phyloP scores from a whole-genome alignment of 768 basidiomycete species.

The Pleurotus platypus region DNA sequence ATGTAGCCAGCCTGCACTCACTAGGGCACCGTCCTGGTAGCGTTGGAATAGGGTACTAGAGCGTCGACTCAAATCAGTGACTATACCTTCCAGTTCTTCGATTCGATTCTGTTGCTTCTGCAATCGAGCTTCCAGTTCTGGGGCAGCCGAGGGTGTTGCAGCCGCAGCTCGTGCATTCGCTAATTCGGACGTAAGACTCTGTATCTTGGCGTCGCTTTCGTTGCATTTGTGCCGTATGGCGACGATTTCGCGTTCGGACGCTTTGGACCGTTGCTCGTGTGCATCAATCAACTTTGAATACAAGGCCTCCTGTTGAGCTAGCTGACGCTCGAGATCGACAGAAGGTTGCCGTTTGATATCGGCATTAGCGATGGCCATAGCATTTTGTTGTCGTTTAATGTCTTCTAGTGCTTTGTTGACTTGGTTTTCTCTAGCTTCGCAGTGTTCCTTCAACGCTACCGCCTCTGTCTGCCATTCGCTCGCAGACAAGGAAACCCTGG shows the following conservation, averaged over 20 bases:
- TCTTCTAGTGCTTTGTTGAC: constrained; percentile 25
- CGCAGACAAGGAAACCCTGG: neutral
- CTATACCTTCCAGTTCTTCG: constrained; percentile 17
- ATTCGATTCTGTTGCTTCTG: constrained; percentile 7
- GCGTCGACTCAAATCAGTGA: constrained; percentile 16
- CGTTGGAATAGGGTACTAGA: constrained; percentile 28
- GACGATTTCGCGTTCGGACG: neutral
- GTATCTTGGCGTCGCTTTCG: neutral
- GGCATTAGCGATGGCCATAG: constrained; percentile 10
- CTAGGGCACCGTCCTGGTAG: constrained; percentile 45
- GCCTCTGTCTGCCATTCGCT: neutral
- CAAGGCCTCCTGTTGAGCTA: constrained; percentile 21
- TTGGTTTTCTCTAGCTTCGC: constrained; percentile 12
- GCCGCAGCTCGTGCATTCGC: neutral
- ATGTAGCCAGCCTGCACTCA: constrained; percentile 18
- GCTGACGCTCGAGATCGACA: constrained; percentile 23
- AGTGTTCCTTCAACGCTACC: neutral
- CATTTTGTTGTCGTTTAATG: constrained; percentile 14
- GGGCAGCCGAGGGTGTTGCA: neutral
- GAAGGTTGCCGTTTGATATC: constrained; percentile 24
- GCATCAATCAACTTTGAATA: neutral
- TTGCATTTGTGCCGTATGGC: neutral
- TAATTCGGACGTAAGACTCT: neutral
- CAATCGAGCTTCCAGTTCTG: neutral
- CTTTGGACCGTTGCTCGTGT: neutral